Evolutionary conservation across 768 basidiomycete species (phyloP).

Genomic region (Termitomyces sp.): DNA sequence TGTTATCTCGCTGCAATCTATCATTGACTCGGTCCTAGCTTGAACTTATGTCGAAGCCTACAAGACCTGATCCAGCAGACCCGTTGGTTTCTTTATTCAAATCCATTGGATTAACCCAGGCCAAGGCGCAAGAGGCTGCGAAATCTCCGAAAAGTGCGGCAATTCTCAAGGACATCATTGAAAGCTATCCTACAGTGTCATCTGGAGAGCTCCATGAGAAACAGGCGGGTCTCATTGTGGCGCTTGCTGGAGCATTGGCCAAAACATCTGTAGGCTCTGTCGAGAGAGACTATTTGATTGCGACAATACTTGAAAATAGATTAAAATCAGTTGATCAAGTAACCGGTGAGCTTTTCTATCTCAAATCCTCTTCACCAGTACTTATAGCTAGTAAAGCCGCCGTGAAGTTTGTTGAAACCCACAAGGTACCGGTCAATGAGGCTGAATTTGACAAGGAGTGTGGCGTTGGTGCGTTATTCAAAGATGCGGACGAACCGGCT

Average conservation of each 20-base stretch:
- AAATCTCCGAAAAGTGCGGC: conserved; percentile 77
- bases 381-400: conserved; percentile 47
- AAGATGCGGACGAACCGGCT: background rate
- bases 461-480: conserved; percentile 73
- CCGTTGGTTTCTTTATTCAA: conserved; percentile 55
- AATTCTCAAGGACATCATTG: conserved; percentile 67
- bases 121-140: conserved; percentile 80
- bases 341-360: conserved; percentile 51
- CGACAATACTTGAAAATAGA: conserved; percentile 67
- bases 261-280: conserved; percentile 52
- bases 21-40: background rate
- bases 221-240: conserved; percentile 65
- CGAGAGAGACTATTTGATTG: conserved; percentile 61
- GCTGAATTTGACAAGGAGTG: conserved; percentile 73
- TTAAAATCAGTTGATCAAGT: conserved; percentile 86
- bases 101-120: conserved; percentile 69
- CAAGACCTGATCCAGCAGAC: conserved; percentile 26
- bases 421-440: conserved; percentile 59
- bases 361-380: background rate
- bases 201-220: conserved; percentile 68
- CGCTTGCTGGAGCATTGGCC: conserved; percentile 57
- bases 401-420: conserved; percentile 66
- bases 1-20: background rate
- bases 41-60: conserved; percentile 25
- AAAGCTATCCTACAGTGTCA: conserved; percentile 43